Percentiles rank a stretch among this genome's conserved stretches.
phyloP scores from a whole-genome alignment of 148 eudicot species.

The Talinum fruticosum region DNA sequence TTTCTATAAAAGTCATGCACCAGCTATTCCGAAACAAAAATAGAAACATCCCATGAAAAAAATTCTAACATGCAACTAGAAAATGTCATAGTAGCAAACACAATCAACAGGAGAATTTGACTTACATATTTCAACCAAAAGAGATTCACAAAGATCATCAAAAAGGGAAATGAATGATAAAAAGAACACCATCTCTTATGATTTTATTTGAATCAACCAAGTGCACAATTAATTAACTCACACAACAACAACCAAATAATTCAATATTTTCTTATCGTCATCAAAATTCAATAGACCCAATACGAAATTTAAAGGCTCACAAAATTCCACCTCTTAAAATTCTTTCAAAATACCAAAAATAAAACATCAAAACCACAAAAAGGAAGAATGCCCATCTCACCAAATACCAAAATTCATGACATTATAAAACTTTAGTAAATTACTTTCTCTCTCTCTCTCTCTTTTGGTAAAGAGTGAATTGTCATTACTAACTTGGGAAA shows the following conservation, averaged over 20 bases:
- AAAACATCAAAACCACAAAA: constrained; percentile 24
- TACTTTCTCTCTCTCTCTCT: too few species aligned
- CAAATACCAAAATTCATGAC: constrained; percentile 2
- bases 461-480: too few species aligned
- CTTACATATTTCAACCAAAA: constrained; percentile 10
- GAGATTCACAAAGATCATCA: background rate
- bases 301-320: constrained; percentile 36
- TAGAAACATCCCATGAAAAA: constrained; percentile 21
- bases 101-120: constrained; percentile 4
- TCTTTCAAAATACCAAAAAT: constrained; percentile 17
- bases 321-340: constrained; percentile 22
- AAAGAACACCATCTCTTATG: constrained; percentile 1
- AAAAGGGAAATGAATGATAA: background rate
- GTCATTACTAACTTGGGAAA: too few species aligned
- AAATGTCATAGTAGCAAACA: constrained; percentile 15
- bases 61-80: constrained; percentile 20
- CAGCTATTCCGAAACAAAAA: constrained; percentile 1
- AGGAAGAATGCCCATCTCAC: constrained; percentile 18
- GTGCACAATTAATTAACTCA: constrained; percentile 4
- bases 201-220: background rate
- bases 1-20: constrained; percentile 9
- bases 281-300: constrained; percentile 30
- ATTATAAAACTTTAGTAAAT: too few species aligned
- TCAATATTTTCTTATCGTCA: constrained; percentile 20
- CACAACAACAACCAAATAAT: constrained; percentile 4